Percentiles rank a stretch among this genome's conserved stretches.
Evolutionary conservation across 345 rosid genomes (phyloP).

Genomic region (Corchorus olitorius): DNA sequence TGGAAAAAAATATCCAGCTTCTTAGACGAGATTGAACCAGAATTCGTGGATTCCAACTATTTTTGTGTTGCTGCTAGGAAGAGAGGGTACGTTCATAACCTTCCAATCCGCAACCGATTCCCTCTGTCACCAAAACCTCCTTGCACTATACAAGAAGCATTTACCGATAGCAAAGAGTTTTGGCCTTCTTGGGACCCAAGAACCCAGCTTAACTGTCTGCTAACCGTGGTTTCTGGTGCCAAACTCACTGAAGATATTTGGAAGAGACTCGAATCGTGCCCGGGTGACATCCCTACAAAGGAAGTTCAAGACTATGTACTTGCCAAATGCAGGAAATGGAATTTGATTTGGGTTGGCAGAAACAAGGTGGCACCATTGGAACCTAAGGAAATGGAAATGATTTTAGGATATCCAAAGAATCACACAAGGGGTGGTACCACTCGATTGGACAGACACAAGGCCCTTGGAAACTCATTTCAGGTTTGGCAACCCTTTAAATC

Average conservation of each 20-base stretch:
- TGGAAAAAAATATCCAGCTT: constrained; percentile 77
- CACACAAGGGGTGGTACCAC: constrained; percentile 92
- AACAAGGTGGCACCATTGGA: constrained; percentile 84
- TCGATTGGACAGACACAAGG: constrained; percentile 72
- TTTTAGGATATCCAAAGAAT: constrained; percentile 76
- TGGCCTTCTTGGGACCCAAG: constrained; percentile 94
- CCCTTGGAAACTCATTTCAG: constrained; percentile 91
- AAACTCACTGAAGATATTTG: constrained; percentile 70
- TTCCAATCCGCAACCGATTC: constrained; percentile 61
- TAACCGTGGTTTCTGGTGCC: constrained; percentile 68
- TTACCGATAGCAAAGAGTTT: constrained; percentile 67
- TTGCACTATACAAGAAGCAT: constrained; percentile 60
- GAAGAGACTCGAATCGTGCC: constrained; percentile 46
- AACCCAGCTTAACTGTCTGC: constrained; percentile 75
- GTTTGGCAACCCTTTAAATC: constrained; percentile 14
- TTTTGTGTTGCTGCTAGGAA: constrained; percentile 88
- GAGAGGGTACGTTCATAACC: constrained; percentile 83
- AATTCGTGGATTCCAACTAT: constrained; percentile 75
- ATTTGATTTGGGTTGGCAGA: constrained; percentile 86
- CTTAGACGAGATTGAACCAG: constrained; percentile 67
- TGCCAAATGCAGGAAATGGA: constrained; percentile 78
- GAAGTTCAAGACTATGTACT: constrained; percentile 53
- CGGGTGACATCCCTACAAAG: constrained; percentile 49
- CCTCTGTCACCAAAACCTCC: constrained; percentile 74
- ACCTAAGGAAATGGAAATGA: constrained; percentile 85